Evolutionary conservation across 169 alveolate genomes (phyloP).

Genomic region (Cryptosporidium sp.): DNA sequence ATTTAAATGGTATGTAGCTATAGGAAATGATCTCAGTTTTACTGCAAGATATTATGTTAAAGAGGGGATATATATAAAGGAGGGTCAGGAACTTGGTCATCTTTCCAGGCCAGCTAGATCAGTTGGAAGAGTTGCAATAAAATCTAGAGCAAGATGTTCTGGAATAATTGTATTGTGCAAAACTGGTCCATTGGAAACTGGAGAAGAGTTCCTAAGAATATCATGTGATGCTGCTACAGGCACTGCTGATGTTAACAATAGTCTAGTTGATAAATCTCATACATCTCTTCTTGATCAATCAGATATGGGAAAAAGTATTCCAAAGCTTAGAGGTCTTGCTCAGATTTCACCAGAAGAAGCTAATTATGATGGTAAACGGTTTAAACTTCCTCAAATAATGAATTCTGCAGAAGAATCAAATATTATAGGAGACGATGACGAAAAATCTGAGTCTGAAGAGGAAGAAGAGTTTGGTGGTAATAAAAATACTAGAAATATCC

Average conservation of each 20-base stretch:
- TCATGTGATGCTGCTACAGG: slow-evolving; percentile 57
- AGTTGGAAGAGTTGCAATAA: slow-evolving; percentile 71
- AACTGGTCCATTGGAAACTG: slow-evolving; percentile 45
- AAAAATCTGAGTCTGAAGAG: background rate
- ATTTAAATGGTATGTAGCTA: slow-evolving; percentile 63
- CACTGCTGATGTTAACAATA: background rate
- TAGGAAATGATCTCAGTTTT: slow-evolving; percentile 53
- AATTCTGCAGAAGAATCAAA: slow-evolving; percentile 12
- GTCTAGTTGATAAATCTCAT: slow-evolving; percentile 37
- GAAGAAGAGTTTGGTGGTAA: background rate
- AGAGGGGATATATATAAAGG: slow-evolving; percentile 64
- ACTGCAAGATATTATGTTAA: slow-evolving; percentile 60
- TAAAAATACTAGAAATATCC: background rate
- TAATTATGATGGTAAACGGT: slow-evolving; percentile 7
- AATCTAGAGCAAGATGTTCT: slow-evolving; percentile 67
- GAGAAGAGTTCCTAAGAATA: slow-evolving; percentile 66
- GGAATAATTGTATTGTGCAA: slow-evolving; percentile 62
- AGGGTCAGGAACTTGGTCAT: slow-evolving; percentile 70
- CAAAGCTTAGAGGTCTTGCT: slow-evolving; percentile 63
- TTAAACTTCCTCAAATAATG: slow-evolving; percentile 59
- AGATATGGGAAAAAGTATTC: slow-evolving; percentile 63
- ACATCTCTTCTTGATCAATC: slow-evolving; percentile 71
- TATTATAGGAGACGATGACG: slow-evolving; percentile 10
- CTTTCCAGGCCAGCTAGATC: slow-evolving; percentile 58
- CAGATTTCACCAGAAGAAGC: slow-evolving; percentile 41